Base-by-base conservation (phyloP, 2,329 filamentous ascomycete genomes). In the Monilinia aucupariae region DNA sequence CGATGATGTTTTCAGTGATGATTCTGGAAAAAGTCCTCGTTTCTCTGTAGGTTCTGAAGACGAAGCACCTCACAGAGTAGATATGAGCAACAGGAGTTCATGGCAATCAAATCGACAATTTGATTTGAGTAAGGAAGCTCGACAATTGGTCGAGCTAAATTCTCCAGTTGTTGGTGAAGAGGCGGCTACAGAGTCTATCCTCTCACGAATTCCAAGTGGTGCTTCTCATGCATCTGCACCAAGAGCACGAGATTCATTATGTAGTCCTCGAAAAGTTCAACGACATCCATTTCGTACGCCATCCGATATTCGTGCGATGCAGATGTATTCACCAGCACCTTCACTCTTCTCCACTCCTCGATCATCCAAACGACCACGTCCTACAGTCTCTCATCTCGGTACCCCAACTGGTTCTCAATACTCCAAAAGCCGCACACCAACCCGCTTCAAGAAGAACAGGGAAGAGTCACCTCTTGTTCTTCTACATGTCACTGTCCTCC, bases 401-500 rank as follows among this genome's bases (percentile, higher is more conserved):
- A 86, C 83, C 45, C 83, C 82, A 1, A 78, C 74, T 41, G 65
- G 64, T 41, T 70, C 69, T n/a, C 65, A 67, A 22, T 66, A 66
- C 3, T 47, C 52, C 8, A 71, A 66, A 51, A 71, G 69, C 54
- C 67, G 67, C 5, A 86, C 85, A 6, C 81, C 85, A 1, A 78
- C 82, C 25, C 77, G 85, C 8, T 83, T 88, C 72, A 83, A 81
- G 74, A 83, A 82, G 74, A 72, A 76, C 37, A 78, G 78, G 67
- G 81, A 81, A 61, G 83, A 84, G 55, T 73, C 75, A n/a, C 90
- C 90, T 3, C 80, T 94, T 2, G 88, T 94, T 1, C 78, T 94
- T 53, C 79, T 94, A 4, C 90, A 94, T 69, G 86, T 90, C 43
- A 92, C 89, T 0, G 78, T 93, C 0, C 77, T 94, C 6, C 89